These are phyloP conservation scores for Pythium aquatile DNA, from an alignment of 352 stramenopile species.

Conservation along the genomic window DNA sequence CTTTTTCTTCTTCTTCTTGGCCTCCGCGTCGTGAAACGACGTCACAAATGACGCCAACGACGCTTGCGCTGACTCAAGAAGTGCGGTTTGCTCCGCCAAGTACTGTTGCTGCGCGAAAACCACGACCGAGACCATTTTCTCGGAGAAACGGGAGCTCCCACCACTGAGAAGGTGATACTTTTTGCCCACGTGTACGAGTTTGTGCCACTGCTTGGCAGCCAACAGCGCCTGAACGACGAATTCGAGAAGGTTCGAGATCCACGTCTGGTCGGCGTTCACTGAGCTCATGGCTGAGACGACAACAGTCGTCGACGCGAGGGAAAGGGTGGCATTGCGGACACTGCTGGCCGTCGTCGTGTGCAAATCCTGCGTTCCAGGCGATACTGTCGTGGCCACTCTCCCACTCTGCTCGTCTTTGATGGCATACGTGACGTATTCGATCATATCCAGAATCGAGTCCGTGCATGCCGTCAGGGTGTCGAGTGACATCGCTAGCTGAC, in stretches of 20 bases:
- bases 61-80: slow-evolving; percentile 31
- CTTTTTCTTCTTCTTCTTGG: slow-evolving; percentile 86
- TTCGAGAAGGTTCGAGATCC: slow-evolving; percentile 45
- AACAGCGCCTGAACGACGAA: slow-evolving; percentile 40
- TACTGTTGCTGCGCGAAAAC: slow-evolving; percentile 66
- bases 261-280: slow-evolving; percentile 44
- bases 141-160: slow-evolving; percentile 46
- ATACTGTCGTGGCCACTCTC: slow-evolving; percentile 4
- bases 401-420: slow-evolving; percentile 26
- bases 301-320: slow-evolving; percentile 38
- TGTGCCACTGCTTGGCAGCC: slow-evolving; percentile 40
- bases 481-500: neutral
- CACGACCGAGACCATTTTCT: slow-evolving; percentile 53
- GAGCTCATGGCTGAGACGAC: slow-evolving; percentile 32
- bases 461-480: slow-evolving; percentile 34
- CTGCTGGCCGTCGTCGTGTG: neutral
- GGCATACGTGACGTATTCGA: slow-evolving; percentile 33
- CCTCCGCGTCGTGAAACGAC: slow-evolving; percentile 55
- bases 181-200: slow-evolving; percentile 55
- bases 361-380: neutral
- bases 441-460: slow-evolving; percentile 55
- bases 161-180: slow-evolving; percentile 45
- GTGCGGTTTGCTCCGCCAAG: slow-evolving; percentile 32
- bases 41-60: slow-evolving; percentile 39
- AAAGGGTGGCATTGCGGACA: slow-evolving; percentile 13